A percentile compares a stretch with the other conserved stretches of the same genome.
Conservation (phyloP, 2,329 filamentous ascomycete genomes). For the Pseudodiploospora longispora region DNA sequence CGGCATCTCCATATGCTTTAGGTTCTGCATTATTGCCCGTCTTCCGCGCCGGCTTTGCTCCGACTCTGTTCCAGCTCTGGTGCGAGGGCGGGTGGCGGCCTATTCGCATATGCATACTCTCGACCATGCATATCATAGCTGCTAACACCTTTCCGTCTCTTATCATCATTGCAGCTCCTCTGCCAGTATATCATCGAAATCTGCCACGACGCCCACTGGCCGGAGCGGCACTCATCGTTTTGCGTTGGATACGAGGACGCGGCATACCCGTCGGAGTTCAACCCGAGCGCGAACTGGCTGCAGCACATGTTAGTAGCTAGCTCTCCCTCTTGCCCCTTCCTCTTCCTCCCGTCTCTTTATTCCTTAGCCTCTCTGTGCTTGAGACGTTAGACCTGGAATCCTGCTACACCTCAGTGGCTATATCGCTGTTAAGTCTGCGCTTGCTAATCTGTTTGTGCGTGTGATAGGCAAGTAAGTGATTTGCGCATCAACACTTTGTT, state of each 20-base stretch:
- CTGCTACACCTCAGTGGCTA: too few species aligned
- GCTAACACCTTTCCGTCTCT: neutral
- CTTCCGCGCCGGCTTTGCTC: too few species aligned
- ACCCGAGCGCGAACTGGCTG: conserved; percentile 30
- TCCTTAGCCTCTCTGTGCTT: too few species aligned
- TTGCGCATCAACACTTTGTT: neutral
- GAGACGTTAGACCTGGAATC: too few species aligned
- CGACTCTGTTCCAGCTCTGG: too few species aligned
- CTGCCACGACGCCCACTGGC: conserved; percentile 7
- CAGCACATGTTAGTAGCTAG: conserved; percentile 24
- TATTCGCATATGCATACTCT: too few species aligned
- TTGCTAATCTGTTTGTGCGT: too few species aligned
- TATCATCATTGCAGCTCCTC: neutral
- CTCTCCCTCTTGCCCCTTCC: neutral
- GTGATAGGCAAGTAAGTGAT: neutral
- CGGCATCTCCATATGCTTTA: neutral
- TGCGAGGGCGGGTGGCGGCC: too few species aligned
- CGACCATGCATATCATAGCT: neutral
- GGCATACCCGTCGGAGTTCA: conserved; percentile 30
- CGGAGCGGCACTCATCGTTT: conserved; percentile 27
- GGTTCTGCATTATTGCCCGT: too few species aligned
- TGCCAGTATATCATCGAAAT: conserved; percentile 3
- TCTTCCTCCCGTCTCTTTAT: too few species aligned
- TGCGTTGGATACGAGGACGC: conserved; percentile 27
- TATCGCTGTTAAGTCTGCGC: too few species aligned